Percentiles rank a stretch among this genome's conserved stretches.
Conservation (phyloP, 1,284 basidiomycete genomes). For the Irpex rosettiformis region DNA sequence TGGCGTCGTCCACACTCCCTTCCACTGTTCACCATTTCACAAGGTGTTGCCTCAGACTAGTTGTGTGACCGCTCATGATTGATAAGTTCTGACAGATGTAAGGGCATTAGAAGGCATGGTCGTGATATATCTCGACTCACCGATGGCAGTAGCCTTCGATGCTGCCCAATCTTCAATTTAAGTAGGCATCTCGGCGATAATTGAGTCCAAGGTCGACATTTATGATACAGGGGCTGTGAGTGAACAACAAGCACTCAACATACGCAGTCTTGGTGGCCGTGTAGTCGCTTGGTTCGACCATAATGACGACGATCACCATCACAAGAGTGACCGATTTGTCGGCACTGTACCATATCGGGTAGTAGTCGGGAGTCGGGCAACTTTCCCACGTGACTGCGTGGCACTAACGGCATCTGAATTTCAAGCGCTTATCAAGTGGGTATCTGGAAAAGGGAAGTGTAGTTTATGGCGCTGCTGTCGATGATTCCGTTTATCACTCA, state of each 20-base stretch:
- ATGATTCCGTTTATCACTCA: too few species aligned
- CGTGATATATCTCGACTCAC: constrained; percentile 16
- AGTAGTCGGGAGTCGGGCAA: too few species aligned
- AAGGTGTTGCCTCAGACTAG: constrained; percentile 68
- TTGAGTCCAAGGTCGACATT: not conserved
- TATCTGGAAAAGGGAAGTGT: too few species aligned
- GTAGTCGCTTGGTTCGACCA: not conserved
- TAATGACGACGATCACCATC: not conserved
- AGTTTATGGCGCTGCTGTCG: too few species aligned
- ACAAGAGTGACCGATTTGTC: too few species aligned
- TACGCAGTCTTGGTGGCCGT: not conserved
- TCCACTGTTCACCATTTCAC: constrained; percentile 72
- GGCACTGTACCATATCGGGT: too few species aligned
- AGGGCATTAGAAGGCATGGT: not conserved
- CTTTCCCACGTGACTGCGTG: too few species aligned
- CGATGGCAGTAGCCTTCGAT: constrained; percentile 28
- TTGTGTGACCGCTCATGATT: constrained; percentile 79
- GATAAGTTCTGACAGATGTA: constrained; percentile 40
- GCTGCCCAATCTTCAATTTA: constrained; percentile 19
- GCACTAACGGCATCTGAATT: too few species aligned
- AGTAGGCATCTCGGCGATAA: constrained; percentile 7
- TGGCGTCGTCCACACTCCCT: not conserved
- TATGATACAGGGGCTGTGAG: not conserved
- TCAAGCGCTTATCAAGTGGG: too few species aligned
- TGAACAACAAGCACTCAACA: not conserved